phyloP scores from a whole-genome alignment of 805 yeast species.

The Metschnikowia noctiluminum region DNA sequence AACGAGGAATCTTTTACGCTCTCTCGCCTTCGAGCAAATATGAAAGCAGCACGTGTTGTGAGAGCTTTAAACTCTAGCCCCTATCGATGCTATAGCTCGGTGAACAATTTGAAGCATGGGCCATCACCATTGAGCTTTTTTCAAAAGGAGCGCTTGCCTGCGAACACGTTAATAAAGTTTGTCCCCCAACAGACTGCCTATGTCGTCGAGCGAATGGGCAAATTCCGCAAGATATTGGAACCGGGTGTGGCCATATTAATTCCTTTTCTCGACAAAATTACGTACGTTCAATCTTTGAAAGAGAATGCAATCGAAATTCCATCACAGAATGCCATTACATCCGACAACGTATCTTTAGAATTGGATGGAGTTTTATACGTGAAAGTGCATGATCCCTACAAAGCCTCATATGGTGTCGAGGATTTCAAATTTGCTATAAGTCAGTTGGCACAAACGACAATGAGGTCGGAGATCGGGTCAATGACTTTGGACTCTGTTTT shows the following conservation, averaged over 20 bases:
- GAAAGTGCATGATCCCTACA: slow-evolving; percentile 75
- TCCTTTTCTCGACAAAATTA: slow-evolving; percentile 72
- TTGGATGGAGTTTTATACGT: slow-evolving; percentile 82
- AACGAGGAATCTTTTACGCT: too few relatives aligned
- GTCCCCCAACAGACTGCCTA: slow-evolving; percentile 92
- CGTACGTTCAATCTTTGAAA: slow-evolving; percentile 78
- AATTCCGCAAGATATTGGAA: slow-evolving; percentile 58
- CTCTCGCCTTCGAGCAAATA: background rate
- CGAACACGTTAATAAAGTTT: slow-evolving; percentile 70
- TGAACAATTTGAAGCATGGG: slow-evolving; percentile 6
- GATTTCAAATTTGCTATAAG: slow-evolving; percentile 82
- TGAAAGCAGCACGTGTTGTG: slow-evolving; percentile 5
- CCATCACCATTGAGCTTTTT: slow-evolving; percentile 46
- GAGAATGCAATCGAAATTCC: slow-evolving; percentile 86
- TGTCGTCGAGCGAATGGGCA: slow-evolving; percentile 90
- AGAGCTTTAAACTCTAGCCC: background rate
- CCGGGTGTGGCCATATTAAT: slow-evolving; percentile 76
- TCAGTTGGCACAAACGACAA: slow-evolving; percentile 86
- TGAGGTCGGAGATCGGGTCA: slow-evolving; percentile 87
- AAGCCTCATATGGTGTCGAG: slow-evolving; percentile 85
- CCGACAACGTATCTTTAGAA: slow-evolving; percentile 81
- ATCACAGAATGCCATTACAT: slow-evolving; percentile 78
- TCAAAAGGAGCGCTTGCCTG: slow-evolving; percentile 62
- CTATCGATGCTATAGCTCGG: slow-evolving; percentile 9
- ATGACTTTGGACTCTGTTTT: slow-evolving; percentile 75